These are phyloP conservation scores for Mucor velutinosus DNA, from an alignment of 371 early-diverging fungal species.

Conservation along the genomic window DNA sequence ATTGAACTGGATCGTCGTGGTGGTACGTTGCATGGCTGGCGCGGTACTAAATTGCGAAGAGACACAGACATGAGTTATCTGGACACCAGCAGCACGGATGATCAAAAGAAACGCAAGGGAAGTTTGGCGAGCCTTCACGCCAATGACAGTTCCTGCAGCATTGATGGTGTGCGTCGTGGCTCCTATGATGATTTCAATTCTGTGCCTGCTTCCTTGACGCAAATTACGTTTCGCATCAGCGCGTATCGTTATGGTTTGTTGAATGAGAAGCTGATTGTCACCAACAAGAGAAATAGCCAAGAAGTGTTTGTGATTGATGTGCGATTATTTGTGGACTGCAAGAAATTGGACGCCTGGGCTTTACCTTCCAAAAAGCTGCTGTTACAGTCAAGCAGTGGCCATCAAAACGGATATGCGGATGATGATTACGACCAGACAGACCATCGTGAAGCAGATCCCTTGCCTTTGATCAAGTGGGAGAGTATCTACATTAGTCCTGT, in stretches of 20 bases:
- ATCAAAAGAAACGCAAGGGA: constrained; percentile 14
- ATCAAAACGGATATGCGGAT: neutral
- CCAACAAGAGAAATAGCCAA: constrained; percentile 72
- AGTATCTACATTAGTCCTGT: constrained; percentile 57
- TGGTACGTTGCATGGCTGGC: constrained; percentile 65
- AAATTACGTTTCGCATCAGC: constrained; percentile 64
- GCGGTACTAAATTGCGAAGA: constrained; percentile 29
- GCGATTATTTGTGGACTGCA: constrained; percentile 67
- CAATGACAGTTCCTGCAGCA: neutral
- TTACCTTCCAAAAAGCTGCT: constrained; percentile 25
- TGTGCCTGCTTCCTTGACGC: constrained; percentile 40
- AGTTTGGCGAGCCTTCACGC: constrained; percentile 3
- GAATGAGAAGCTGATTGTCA: constrained; percentile 61
- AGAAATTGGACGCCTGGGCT: constrained; percentile 38
- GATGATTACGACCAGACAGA: constrained; percentile 30
- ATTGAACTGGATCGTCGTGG: constrained; percentile 60
- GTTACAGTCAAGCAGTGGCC: constrained; percentile 9
- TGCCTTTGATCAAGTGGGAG: constrained; percentile 55
- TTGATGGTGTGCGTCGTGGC: constrained; percentile 9
- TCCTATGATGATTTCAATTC: constrained; percentile 20
- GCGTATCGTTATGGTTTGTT: constrained; percentile 64
- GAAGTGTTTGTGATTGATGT: constrained; percentile 69
- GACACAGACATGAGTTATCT: constrained; percentile 15
- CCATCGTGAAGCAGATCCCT: constrained; percentile 49
- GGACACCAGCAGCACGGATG: neutral